Evolutionary conservation across 179 eudicot species (phyloP), one percentile per base, ranked within the genome.

Genomic region (Spinacia oleracea): DNA sequence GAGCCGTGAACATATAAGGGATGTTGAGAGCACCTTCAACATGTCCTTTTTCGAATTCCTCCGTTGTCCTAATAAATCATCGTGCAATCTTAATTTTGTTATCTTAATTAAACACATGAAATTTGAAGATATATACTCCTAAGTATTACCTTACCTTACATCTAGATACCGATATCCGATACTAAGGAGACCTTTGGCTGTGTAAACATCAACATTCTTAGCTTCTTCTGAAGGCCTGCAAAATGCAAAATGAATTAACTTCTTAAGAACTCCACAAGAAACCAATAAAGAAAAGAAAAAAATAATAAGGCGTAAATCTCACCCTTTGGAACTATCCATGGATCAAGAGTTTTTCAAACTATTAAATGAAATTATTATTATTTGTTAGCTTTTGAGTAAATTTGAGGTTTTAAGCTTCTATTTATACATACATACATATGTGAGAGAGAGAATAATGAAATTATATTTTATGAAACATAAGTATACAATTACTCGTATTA

Each of bases 1-100:
- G 78, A 65, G 93, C 81, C 35, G n/a, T 78, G 84, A 90, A 90
- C 88, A 90, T 73, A 70, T 88, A 90, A 78, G 93, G 91, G 55
- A 85, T 82, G 77, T 87, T 87, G 27, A 88, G 32, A 42, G 93
- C 93, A 66, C 82, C 83, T 31, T 88, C 90, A 12, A 79, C 82
- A 60, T 90, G 90, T 9, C 93, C 84, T 66, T 84, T 83, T 23
- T 82, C 85, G 25, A 83, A 87, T 81, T 90, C 91, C 65, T 87
- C 93, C 42, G 69, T 76, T 34, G 91, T 90, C 79, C 91, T 90
- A 50, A 64, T 21, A 29, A 2, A 43, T 34, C 25, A 78, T 55
- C 34, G 10, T 76, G 3, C 34, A 32, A 16, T 15, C 29, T 34
- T n/a, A n/a, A n/a, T n/a, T 43, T 16, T 38, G 35, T 70, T 29